Percentiles rank a stretch among this genome's conserved stretches.
Evolutionary conservation across 768 basidiomycete species (phyloP).

Genomic region (Chiua virens): DNA sequence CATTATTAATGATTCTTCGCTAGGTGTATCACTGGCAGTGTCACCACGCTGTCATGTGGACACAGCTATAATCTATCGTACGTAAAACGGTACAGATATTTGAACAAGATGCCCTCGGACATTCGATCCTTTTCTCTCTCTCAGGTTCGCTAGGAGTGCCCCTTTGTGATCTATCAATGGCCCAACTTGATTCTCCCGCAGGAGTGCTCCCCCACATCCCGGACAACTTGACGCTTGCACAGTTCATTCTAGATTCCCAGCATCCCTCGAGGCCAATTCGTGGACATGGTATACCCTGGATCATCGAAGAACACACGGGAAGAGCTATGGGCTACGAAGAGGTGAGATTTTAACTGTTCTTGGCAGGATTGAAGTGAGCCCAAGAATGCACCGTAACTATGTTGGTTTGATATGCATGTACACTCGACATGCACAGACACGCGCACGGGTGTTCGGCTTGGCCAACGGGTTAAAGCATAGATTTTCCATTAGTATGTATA

Average conservation of each 20-base stretch:
- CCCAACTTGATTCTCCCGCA: constrained; percentile 30
- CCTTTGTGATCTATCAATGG: constrained; percentile 13
- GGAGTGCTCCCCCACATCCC: constrained; percentile 34
- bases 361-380: too few species aligned
- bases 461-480: constrained; percentile 38
- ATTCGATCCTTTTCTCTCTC: too few species aligned
- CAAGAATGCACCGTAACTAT: too few species aligned
- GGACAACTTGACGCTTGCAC: constrained; percentile 37
- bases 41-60: too few species aligned
- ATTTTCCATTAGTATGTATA: constrained; percentile 34
- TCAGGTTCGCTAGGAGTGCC: too few species aligned
- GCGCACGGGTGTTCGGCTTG: constrained; percentile 35
- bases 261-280: constrained; percentile 31
- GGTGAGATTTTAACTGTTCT: constrained; percentile 18
- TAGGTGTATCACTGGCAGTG: too few species aligned
- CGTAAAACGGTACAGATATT: too few species aligned
- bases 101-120: too few species aligned
- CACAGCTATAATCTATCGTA: too few species aligned
- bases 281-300: constrained; percentile 32
- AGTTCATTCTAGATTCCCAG: constrained; percentile 38
- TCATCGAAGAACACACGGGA: constrained; percentile 44
- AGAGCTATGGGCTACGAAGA: constrained; percentile 35
- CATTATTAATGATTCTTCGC: too few species aligned
- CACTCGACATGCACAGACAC: constrained; percentile 25
- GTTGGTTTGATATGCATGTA: too few species aligned